Percentiles rank a stretch among this genome's conserved stretches.
These are phyloP conservation scores for Cephaloascus albidus DNA, from an alignment of 805 yeast genomes.

Conservation along the genomic window DNA sequence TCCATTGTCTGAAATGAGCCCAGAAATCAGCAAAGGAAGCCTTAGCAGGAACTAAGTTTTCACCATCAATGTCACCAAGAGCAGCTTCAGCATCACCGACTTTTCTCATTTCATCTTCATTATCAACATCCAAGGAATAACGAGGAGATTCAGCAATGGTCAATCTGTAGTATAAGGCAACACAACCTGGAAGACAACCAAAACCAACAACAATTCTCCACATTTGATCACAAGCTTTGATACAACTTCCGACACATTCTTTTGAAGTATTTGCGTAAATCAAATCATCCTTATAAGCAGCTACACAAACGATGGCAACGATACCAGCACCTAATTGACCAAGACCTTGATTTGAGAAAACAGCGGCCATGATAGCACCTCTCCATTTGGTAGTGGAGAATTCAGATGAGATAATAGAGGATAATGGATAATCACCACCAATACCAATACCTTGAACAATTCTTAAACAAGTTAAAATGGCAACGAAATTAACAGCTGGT, in stretches of 20 bases:
- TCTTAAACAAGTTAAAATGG: slow-evolving; percentile 70
- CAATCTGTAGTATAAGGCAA: slow-evolving; percentile 84
- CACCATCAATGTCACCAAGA: slow-evolving; percentile 24
- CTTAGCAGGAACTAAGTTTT: slow-evolving; percentile 53
- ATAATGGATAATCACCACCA: slow-evolving; percentile 94
- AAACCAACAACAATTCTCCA: slow-evolving; percentile 90
- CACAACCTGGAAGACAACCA: slow-evolving; percentile 81
- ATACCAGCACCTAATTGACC: slow-evolving; percentile 88
- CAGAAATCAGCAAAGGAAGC: slow-evolving; percentile 73
- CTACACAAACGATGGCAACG: slow-evolving; percentile 67
- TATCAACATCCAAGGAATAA: slow-evolving; percentile 66
- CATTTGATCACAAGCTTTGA: slow-evolving; percentile 80
- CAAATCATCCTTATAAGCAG: slow-evolving; percentile 63
- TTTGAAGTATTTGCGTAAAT: slow-evolving; percentile 41
- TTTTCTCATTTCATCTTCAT: background rate
- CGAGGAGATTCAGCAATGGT: slow-evolving; percentile 95
- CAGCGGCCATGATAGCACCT: slow-evolving; percentile 97
- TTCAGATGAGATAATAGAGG: slow-evolving; percentile 89
- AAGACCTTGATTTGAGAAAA: slow-evolving; percentile 94
- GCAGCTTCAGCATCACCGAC: slow-evolving; percentile 11
- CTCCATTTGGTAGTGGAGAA: slow-evolving; percentile 93
- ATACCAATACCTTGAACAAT: slow-evolving; percentile 91
- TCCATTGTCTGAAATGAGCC: slow-evolving; percentile 77
- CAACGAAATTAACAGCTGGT: slow-evolving; percentile 64
- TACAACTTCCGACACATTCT: slow-evolving; percentile 60